Conservation (phyloP, 768 basidiomycete genomes). For the Amanita thiersii region DNA sequence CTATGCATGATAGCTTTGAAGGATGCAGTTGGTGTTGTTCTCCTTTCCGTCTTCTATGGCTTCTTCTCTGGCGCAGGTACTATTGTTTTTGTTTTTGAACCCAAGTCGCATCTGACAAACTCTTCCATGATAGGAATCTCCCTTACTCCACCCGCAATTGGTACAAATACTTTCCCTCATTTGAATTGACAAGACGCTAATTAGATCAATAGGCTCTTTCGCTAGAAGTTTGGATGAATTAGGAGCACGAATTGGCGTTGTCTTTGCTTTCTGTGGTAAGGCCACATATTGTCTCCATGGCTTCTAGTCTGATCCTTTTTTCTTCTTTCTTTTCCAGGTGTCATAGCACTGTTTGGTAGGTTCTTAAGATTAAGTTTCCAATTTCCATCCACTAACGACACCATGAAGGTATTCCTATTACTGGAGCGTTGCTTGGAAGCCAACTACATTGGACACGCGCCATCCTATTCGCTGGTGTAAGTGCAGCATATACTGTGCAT, state of each 20-base stretch:
- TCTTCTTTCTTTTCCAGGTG: conserved; percentile 9
- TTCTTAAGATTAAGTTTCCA: background rate
- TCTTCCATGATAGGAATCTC: conserved; percentile 18
- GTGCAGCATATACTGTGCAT: background rate
- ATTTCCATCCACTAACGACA: background rate
- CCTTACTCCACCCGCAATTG: conserved; percentile 21
- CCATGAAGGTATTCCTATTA: conserved; percentile 34
- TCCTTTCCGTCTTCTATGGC: conserved; percentile 36
- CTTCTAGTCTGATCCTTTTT: background rate
- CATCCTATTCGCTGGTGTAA: conserved; percentile 5
- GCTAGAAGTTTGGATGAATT: conserved; percentile 33
- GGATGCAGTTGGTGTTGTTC: conserved; percentile 22
- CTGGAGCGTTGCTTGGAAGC: conserved; percentile 39
- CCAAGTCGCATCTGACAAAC: background rate
- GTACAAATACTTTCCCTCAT: conserved; percentile 11
- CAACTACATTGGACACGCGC: conserved; percentile 33
- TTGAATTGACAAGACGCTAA: background rate
- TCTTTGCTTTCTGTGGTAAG: conserved; percentile 34
- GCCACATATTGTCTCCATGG: background rate
- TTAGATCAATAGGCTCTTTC: conserved; percentile 18
- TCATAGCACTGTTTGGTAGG: conserved; percentile 29
- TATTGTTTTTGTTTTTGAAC: conserved; percentile 6
- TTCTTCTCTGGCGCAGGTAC: conserved; percentile 36
- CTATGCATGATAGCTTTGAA: conserved; percentile 33
- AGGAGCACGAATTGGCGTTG: conserved; percentile 40